Evolutionary conservation across 805 yeast genomes (phyloP), one percentile per base, ranked within the genome.

Genomic region (Debaryomyces hansenii): DNA sequence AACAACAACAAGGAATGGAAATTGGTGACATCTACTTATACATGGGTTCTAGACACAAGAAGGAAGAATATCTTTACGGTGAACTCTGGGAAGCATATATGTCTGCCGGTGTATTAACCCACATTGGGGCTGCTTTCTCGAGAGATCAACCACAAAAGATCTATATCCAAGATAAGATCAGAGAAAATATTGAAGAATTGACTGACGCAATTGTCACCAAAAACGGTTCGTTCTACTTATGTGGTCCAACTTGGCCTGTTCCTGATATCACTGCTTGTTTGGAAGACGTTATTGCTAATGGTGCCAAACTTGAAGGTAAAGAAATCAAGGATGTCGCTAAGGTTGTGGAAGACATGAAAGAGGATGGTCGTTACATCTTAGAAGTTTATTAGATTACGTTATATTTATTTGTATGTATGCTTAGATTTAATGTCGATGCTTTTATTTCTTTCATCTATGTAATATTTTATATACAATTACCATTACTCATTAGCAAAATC

Each of bases 171-270:
- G 97, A 92, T 69, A 83, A 86, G 66, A 92, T 92, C 65, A 80
- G 90, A 61, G 89, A 90, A 64, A 79, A 82, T 48, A 70, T 89
- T 59, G 78, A 74, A 43, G 85, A 81, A 37, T 78, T 92, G 67
- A 86, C 87, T 40, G 87, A 82, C 37, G 91, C 96, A 42, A 82
- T 92, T 67, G 85, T 84, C 37, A 71, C 74, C 52, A 78, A 90
- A 70, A 73, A 84, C 47, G 98, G 98, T 47, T 84, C 90, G 20
- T 92, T 92, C 80, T 92, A 92, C 73, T 78, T 92, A 64, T 92
- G 98, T 82, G 98, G 98, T 52, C 98, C 98, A 37, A 92, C 97
- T 2, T 92, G 98, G 98, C 98, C 98, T 29, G 97, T 92, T 61
- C 97, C 98, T 9, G 97, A 91, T 66, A 87, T 92, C 58, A 87